Conservation (phyloP, 768 basidiomycete species). For the Russula brevipes region DNA sequence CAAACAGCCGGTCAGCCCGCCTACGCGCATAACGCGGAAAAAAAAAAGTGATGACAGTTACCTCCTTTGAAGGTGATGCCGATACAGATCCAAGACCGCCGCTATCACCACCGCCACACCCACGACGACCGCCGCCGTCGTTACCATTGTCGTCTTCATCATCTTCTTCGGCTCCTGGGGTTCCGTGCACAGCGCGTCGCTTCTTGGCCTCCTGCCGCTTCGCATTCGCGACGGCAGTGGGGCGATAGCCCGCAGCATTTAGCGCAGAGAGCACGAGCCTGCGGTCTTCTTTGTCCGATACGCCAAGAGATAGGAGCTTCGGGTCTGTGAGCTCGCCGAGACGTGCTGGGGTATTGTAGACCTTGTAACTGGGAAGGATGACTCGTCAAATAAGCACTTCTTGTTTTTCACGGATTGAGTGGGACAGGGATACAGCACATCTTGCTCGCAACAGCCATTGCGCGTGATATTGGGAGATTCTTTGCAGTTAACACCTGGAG, state of each 20-base stretch:
- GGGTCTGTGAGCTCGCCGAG: conserved; percentile 55
- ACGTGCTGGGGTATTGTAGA: conserved; percentile 54
- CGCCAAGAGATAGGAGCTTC: conserved; percentile 52
- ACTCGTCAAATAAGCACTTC: not conserved
- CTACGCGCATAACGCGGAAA: too few relatives aligned
- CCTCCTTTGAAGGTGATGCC: not conserved
- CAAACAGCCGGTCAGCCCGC: not conserved
- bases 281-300: conserved; percentile 61
- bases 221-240: conserved; percentile 18
- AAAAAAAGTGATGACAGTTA: too few relatives aligned
- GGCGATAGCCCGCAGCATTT: conserved; percentile 57
- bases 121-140: not conserved
- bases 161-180: not conserved
- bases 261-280: conserved; percentile 55
- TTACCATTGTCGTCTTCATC: not conserved
- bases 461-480: conserved; percentile 31
- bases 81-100: too few relatives aligned
- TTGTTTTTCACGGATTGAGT: not conserved
- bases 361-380: conserved; percentile 53
- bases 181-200: conserved; percentile 12
- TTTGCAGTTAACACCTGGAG: conserved; percentile 32
- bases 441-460: conserved; percentile 34
- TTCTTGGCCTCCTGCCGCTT: conserved; percentile 24
- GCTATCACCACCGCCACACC: too few relatives aligned
- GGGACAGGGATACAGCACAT: conserved; percentile 27